phyloP scores from a whole-genome alignment of 345 rosid species.

The Gossypium longicalyx region DNA sequence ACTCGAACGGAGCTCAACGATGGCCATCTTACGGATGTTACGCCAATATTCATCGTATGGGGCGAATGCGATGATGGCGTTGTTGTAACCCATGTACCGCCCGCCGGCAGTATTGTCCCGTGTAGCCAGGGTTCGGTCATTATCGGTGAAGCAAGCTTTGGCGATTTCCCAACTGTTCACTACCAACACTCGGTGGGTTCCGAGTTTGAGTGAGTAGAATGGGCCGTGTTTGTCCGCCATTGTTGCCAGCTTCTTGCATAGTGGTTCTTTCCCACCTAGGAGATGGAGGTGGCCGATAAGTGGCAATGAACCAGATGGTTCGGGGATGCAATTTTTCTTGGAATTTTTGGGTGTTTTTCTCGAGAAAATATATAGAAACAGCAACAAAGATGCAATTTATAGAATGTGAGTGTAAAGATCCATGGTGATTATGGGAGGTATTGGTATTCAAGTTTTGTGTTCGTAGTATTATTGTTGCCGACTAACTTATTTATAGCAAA shows the following conservation, averaged over 20 bases:
- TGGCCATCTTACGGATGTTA: slow-evolving; percentile 47
- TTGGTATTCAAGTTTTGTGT: neutral
- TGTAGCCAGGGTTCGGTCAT: slow-evolving; percentile 48
- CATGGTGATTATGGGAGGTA: neutral
- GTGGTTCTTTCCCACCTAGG: neutral
- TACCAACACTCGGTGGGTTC: slow-evolving; percentile 32
- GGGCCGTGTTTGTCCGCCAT: slow-evolving; percentile 36
- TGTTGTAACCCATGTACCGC: slow-evolving; percentile 50
- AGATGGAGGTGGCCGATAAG: slow-evolving; percentile 14
- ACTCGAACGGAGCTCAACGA: slow-evolving; percentile 47
- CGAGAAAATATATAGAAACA: neutral
- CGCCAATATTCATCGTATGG: slow-evolving; percentile 74
- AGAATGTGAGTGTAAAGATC: neutral
- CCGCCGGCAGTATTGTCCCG: slow-evolving; percentile 53
- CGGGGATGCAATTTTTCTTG: neutral
- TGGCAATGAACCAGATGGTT: slow-evolving; percentile 1
- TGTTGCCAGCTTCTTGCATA: slow-evolving; percentile 9
- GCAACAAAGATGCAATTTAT: neutral
- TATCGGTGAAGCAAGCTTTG: slow-evolving; percentile 46
- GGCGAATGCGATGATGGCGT: slow-evolving; percentile 41
- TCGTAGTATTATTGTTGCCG: neutral
- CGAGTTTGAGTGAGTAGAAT: slow-evolving; percentile 50
- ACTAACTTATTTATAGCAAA: neutral
- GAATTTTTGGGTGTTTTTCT: neutral
- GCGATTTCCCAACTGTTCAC: slow-evolving; percentile 40